Percentiles rank a stretch among this genome's conserved stretches.
phyloP scores from a whole-genome alignment of 441 rosid species.

The Populus hybrid region DNA sequence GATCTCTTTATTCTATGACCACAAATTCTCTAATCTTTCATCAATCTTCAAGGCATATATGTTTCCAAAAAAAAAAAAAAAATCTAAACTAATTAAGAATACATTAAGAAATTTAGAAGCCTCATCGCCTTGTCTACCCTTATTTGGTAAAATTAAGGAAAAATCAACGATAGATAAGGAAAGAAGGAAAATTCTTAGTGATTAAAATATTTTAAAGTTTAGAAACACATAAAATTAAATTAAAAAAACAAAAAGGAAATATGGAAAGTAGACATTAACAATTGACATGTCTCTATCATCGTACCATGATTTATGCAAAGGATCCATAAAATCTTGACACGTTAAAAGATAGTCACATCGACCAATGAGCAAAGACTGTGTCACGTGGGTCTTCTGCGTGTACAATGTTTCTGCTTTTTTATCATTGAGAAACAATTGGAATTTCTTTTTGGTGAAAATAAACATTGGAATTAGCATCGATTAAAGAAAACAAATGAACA shows the following conservation, averaged over 20 bases:
- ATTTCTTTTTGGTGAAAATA: no score
- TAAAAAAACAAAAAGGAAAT: neutral
- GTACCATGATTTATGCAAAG: conserved; percentile 29
- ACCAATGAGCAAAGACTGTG: neutral
- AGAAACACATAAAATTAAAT: neutral
- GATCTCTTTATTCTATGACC: neutral
- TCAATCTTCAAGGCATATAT: neutral
- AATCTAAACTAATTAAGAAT: neutral
- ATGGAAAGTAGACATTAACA: neutral
- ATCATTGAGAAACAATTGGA: neutral
- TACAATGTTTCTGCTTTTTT: neutral
- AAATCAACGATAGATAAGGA: neutral
- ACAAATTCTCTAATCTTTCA: neutral
- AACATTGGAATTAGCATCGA: neutral
- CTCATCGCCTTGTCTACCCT: no score
- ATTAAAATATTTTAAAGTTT: neutral
- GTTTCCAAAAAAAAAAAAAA: neutral
- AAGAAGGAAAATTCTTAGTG: neutral
- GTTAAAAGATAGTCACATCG: neutral
- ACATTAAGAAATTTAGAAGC: neutral
- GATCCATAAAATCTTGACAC: conserved; percentile 18
- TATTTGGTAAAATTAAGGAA: neutral
- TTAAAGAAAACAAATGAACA: neutral
- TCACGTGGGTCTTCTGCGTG: conserved; percentile 23
- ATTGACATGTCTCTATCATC: conserved; percentile 17